Conservation (phyloP, 2,329 filamentous ascomycete genomes). For the Penicillium rolfsii region DNA sequence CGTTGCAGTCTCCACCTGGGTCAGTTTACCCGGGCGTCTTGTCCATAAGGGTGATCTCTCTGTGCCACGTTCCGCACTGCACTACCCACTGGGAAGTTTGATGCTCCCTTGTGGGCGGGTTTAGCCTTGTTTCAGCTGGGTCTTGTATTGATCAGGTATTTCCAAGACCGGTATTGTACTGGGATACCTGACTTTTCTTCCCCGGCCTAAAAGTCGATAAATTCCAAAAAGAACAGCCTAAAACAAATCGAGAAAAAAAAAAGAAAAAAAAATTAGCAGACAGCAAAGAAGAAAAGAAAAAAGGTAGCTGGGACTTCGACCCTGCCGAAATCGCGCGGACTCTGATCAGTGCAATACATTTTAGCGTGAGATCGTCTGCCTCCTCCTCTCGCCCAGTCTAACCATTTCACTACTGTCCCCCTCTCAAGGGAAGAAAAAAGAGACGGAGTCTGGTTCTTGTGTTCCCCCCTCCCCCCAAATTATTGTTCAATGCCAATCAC, state of each 20-base stretch:
- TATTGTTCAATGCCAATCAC: neutral
- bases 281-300: conserved; percentile 7
- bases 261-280: neutral
- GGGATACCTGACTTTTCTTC: neutral
- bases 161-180: conserved; percentile 4
- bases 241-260: conserved; percentile 4
- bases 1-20: conserved; percentile 1
- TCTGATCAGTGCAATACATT: conserved; percentile 9
- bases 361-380: conserved; percentile 13
- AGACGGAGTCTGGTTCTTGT: neutral
- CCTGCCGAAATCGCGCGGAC: conserved; percentile 13
- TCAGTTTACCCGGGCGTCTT: neutral
- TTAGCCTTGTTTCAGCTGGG: neutral
- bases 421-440: neutral
- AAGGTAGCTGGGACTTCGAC: conserved; percentile 15
- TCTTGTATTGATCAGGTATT: neutral
- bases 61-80: conserved; percentile 17
- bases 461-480: neutral
- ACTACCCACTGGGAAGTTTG: conserved; percentile 6
- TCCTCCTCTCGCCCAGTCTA: neutral
- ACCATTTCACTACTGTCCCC: neutral
- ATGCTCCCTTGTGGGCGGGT: conserved; percentile 13
- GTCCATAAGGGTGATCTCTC: neutral
- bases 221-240: conserved; percentile 1
- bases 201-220: conserved; percentile 10